Conservation (phyloP, 352 stramenopile species). For the Globisporangium cylindrosporum region DNA sequence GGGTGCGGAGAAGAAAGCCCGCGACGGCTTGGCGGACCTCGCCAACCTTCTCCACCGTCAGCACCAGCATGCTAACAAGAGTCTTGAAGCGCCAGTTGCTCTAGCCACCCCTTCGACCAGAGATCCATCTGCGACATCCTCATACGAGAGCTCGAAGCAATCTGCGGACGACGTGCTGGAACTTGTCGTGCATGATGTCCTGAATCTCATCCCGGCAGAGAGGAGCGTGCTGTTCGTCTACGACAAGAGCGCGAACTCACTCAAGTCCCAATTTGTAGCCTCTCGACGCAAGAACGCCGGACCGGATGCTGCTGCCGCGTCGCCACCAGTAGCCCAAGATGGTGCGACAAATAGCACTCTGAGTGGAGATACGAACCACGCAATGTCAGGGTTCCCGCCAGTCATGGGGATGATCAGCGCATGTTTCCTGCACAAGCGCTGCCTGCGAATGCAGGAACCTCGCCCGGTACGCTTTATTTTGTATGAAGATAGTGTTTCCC, state of each 20-base stretch:
- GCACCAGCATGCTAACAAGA: not conserved
- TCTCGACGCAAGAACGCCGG: constrained; percentile 8
- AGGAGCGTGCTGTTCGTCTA: constrained; percentile 55
- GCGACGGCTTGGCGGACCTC: not conserved
- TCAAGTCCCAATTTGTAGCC: constrained; percentile 36
- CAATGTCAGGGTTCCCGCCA: constrained; percentile 30
- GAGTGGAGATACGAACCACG: not conserved
- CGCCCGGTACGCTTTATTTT: constrained; percentile 23
- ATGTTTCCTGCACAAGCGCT: constrained; percentile 53
- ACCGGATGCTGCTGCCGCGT: not conserved
- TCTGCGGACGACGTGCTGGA: constrained; percentile 26
- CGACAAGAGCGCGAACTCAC: constrained; percentile 43
- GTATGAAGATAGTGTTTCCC: no score
- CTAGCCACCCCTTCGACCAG: constrained; percentile 5
- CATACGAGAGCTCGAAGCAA: not conserved
- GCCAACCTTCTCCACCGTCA: not conserved
- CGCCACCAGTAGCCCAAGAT: not conserved
- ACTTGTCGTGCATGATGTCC: constrained; percentile 32
- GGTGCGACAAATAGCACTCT: not conserved
- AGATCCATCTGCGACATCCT: not conserved
- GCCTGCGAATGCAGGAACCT: constrained; percentile 59
- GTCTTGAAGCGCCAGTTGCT: not conserved
- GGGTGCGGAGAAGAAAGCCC: not conserved
- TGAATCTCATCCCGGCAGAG: constrained; percentile 41
- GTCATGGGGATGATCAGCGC: constrained; percentile 59